Base-by-base conservation (phyloP, 805 yeast genomes). In the Candida alai region DNA sequence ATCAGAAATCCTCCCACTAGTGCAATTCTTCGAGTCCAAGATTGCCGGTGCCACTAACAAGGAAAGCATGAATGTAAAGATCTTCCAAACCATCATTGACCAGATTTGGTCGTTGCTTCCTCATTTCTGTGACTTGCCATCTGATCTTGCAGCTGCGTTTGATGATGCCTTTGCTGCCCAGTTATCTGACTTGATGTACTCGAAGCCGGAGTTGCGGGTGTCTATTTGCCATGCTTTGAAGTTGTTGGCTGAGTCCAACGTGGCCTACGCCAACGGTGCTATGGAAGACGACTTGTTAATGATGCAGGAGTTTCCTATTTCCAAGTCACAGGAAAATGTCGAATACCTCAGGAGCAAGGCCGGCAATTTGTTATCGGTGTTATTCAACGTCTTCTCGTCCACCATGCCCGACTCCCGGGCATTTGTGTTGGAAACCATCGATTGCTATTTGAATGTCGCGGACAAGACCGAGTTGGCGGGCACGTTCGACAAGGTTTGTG, bases 41-140 rank as follows among this genome's bases (percentile, higher is more conserved):
- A 62, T 76, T 30, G 56, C 52, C 10, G 47, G 59, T 1, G 56
- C 68, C 14, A 46, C 71, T 21, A 65, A 71, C 25, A 69, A 73
- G 32, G 74, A 77, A 33, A 76, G 89, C 2, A 70, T 84, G 40
- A 84, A 86, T 54, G 58, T 65, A 38, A 93, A 87, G 60, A 77
- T 93, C 34, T 84, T 85, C 53, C 74, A 78, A 48, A 90, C 98
- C 2, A 76, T 93, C 28, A 68, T 85, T 26, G 95, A 85, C 53
- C 99, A 93, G 68, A 70, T 89, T 21, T 88, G 97, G 97, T 79
- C 94, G 1, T 67, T 89, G 43, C 67, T 93, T 42, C 96, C 97
- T 12, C 83, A 80, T 47, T 93, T 88, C 58, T 82, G 93, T 52
- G 93, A 84, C 52, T 69, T 89, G 47, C 96, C 97, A 21, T 66